Base-by-base conservation (phyloP, 2,329 filamentous ascomycete genomes). In the Aspergillus fijiensis region DNA sequence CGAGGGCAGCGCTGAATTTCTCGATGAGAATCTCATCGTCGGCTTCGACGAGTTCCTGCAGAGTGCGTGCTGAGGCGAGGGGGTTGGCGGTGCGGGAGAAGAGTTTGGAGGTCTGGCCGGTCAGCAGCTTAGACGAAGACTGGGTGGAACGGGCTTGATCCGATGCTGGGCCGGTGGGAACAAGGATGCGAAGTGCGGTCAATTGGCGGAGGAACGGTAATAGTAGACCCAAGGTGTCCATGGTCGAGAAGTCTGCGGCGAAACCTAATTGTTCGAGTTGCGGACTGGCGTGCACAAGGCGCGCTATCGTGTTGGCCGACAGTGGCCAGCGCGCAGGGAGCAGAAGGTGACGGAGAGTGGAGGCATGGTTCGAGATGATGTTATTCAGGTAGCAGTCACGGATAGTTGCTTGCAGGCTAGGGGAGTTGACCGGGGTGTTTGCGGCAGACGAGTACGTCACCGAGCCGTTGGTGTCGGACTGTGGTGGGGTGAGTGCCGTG, bases 231-330 rank as follows among this genome's bases (percentile, higher is more conserved):
- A 79, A 55, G 12, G 74, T 71, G 11, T 80, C 74, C 67, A 80
- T 69, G 63, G 73, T 74, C 39, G 70, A 69, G 16, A 75, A 63
- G 11, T 80, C 74, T 16, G 82, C 75, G 7, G 83, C 80, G 23
- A 87, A 72, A 27, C 79, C 84, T 1, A 88, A 74, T 65, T 88
- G 85, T 61, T 86, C 84, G 14, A 88, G 74, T 56, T 86, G 79
- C 0, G 85, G 84, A 60, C 84, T 85, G 10, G 73, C 73, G 53
- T 81, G 80, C 33, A 85, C 81, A 6, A 87, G 72, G 7, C 80
- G 79, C 33, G 77, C 78, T 9, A 87, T 72, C 4, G 82, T 75
- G 1, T 76, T 70, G 2, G 78, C 74, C 16, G 79, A 78, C 2
- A 87, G 76, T 19, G 78, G 73, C 84, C 85, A 87, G 49, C 80